Evolutionary conservation across 139 green algal species (phyloP), one percentile per base, ranked within the genome.

Genomic region (Chloropicon primus): DNA sequence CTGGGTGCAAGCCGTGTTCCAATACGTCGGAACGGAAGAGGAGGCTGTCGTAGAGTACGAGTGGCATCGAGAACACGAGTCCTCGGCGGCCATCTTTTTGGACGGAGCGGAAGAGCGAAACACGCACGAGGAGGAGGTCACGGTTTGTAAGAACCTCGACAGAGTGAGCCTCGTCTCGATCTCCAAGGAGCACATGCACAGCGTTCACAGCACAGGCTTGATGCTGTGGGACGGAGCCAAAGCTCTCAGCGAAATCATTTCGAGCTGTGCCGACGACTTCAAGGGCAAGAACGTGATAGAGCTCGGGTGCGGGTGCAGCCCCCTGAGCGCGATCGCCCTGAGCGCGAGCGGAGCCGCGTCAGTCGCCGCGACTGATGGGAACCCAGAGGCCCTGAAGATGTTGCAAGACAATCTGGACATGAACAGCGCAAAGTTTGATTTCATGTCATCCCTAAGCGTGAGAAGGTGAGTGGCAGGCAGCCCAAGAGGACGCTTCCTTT

Each of bases 1-100:
- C 26, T 97, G 89, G 87, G 78, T 97, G 22, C 92, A 97, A 81
- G 90, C 84, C 1, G 79, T 86, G 1, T 95, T 91, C 80, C 53
- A 73, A 78, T 17, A n/a, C 22, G 41, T 3, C 2, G 10, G 27
- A 25, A 25, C 2, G 71, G 27, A 17, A 25, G 71, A 3, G 71
- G 71, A 75, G 71, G 71, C 26, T 24, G 71, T 3, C 24, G 26
- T 77, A 71, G 71, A 77, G 77, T 5, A 72, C 77, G 22, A 77
- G 76, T 25, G 41, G 3, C 24, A 77, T 54, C 17, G 77, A 25
- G 72, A 73, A 26, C 2, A 77, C 27, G 71, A 81, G 24, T 77
- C 77, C 72, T 62, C 53, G 0, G 23, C 24, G 5, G 77, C 71
- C 77, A 81, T 81, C 53, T 81, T 78, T 26, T 41, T 23, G 41